Evolutionary conservation across 495 filamentous ascomycete genomes (phyloP).

Genomic region (Apiosordaria backusii): DNA sequence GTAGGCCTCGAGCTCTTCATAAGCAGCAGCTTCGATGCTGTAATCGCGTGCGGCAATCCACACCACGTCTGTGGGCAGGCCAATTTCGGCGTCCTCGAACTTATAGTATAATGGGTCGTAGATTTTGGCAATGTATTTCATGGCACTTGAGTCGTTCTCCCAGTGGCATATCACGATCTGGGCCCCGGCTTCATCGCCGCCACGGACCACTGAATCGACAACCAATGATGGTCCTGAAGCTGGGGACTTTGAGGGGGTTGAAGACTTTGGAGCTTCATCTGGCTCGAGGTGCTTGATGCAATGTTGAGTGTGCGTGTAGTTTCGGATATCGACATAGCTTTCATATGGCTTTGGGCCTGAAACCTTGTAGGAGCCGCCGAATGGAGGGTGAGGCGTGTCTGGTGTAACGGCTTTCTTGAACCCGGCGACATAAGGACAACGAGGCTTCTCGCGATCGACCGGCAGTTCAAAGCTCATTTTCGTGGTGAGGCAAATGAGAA

Average conservation of each 20-base stretch:
- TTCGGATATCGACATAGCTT: not conserved
- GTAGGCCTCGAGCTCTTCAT: not conserved
- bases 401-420: not conserved
- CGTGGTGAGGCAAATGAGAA: not conserved
- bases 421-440: not conserved
- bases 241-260: not conserved
- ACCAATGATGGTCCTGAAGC: not conserved
- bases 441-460: not conserved
- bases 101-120: not conserved
- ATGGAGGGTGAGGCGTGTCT: not conserved
- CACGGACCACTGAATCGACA: not conserved
- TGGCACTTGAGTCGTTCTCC: not conserved
- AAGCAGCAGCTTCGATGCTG: not conserved
- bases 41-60: not conserved
- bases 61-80: not conserved
- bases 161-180: not conserved
- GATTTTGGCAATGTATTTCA: not conserved
- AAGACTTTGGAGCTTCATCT: not conserved
- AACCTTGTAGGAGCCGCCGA: not conserved
- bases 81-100: not conserved
- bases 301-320: not conserved
- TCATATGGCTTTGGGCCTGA: not conserved
- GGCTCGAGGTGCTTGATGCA: not conserved
- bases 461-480: not conserved
- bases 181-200: not conserved